Base-by-base conservation (phyloP, 257 asterid species). In the Ophiorrhiza pumila region DNA sequence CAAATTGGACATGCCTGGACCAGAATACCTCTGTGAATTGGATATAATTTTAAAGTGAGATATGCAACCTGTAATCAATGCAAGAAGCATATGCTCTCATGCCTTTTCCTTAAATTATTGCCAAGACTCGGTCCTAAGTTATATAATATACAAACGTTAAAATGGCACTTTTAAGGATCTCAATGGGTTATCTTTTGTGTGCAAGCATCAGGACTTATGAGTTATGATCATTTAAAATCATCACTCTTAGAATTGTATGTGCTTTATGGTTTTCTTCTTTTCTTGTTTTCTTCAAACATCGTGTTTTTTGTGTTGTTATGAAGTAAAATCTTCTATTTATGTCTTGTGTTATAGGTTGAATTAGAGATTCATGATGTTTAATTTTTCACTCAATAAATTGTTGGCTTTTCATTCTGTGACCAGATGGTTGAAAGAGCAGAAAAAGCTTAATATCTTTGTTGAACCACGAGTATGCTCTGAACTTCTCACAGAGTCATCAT, bases 381-480 rank as follows among this genome's bases (percentile, higher is more conserved):
- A 63, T 39, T n/a, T 39, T 11, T 35, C 20, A 35, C 11, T 35
- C 6, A 50, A 14, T 42, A 47, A 68, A 2, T 68, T 31, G 1
- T 47, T 29, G 31, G 37, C 29, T 35, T 29, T 52, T 50, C 73
- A 46, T 17, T 73, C 74, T 53, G 69, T 69, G 63, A 66, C 59
- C 83, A 93, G 98, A 87, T 93, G 97, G 97, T 79, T 93, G 82
- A 89, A 85, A 75, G 97, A 90, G 84, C 83, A 87, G 83, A 86
- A 86, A 78, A 84, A 79, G 66, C 71, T 90, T 49, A 89, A 84
- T 61, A 86, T 93, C 68, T 78, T 83, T 69, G 98, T 93, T 78
- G 98, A 93, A 79, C 98, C 95, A 65, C 87, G 87, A 65, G 98
- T 93, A 81, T 86, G 71, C 71, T 76, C 87, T 70, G 97, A 93